A percentile compares a stretch with the other conserved stretches of the same genome.
These are phyloP conservation scores for Cladobotryum mycophilum DNA, from an alignment of 2,329 filamentous ascomycete genomes.

Conservation along the genomic window DNA sequence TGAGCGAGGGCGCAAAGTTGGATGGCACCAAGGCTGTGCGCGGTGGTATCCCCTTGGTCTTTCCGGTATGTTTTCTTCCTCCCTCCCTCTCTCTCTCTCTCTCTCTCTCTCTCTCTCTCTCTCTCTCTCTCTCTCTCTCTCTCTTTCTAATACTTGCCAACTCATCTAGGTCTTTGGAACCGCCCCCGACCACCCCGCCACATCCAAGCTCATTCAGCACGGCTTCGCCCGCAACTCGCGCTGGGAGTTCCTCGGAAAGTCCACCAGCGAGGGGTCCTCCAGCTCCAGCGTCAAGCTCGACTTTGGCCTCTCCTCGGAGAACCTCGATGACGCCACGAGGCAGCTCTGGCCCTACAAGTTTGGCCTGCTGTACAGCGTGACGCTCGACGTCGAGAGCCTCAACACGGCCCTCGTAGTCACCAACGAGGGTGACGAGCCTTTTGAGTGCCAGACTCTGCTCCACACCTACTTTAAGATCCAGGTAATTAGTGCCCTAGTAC, in stretches of 20 bases:
- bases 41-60: constrained; percentile 87
- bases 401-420: constrained; percentile 79
- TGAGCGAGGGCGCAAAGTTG: constrained; percentile 72
- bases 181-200: constrained; percentile 68
- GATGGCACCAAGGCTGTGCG: constrained; percentile 87
- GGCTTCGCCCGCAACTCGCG: constrained; percentile 84
- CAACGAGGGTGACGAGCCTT: constrained; percentile 75
- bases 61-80: constrained; percentile 79
- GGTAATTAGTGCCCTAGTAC: constrained; percentile 40
- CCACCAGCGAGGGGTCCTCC: constrained; percentile 44
- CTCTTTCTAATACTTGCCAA: constrained; percentile 16
- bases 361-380: constrained; percentile 88
- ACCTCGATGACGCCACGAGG: constrained; percentile 61
- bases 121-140: too few relatives aligned
- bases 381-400: constrained; percentile 66
- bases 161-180: constrained; percentile 71
- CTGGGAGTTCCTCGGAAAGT: constrained; percentile 94
- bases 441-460: constrained; percentile 86
- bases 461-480: constrained; percentile 84
- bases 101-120: too few relatives aligned
- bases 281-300: constrained; percentile 81
- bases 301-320: constrained; percentile 76
- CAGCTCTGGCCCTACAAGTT: constrained; percentile 82
- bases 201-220: constrained; percentile 78
- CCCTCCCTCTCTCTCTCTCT: too few relatives aligned